Base-by-base conservation (phyloP, 805 yeast genomes). In the Komagataella populi region DNA sequence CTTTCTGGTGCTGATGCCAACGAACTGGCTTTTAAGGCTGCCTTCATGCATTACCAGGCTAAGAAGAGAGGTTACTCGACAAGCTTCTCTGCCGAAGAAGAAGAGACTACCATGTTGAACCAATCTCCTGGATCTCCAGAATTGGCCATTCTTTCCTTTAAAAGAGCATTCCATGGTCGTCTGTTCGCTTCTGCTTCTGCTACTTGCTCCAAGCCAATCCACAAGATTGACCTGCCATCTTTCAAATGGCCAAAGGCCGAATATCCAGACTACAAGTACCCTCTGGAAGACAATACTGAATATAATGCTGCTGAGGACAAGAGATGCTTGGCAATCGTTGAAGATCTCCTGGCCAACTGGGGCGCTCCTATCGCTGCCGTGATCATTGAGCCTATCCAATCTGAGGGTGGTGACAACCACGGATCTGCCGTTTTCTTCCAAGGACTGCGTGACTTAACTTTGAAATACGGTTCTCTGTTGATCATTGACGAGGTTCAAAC, bases 251-350 rank as follows among this genome's bases (percentile, higher is more conserved):
- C 82, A 51, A 71, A 66, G 60, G 76, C 81, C 53, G 58, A 78
- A 56, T 90, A 83, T 73, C 98, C 98, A 56, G 60, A 76, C 50
- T 82, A 87, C 69, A 72, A 82, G 67, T 90, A 88, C 68, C 98
- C 98, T 53, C 76, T 89, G 62, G 90, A 80, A 52, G 74, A 78
- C 50, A 63, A 80, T 64, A 79, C 63, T 46, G 80, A 72, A 48
- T 80, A 70, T 55, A 77, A 77, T 58, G 64, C 60, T 49, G 65
- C 59, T 6, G 81, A 77, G 60, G 82, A 77, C 56, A 67, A 65
- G 45, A 63, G 71, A 22, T 76, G 81, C 54, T 66, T 77, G 55
- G 67, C 60, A 6, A 72, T 61, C 45, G 66, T 77, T 48, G 80
- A 76, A 56, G 55, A 59, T 3, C 62, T 70, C 43, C 60, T 74